These are phyloP conservation scores for Lipomyces orientalis DNA, from an alignment of 805 yeast genomes.

Conservation along the genomic window DNA sequence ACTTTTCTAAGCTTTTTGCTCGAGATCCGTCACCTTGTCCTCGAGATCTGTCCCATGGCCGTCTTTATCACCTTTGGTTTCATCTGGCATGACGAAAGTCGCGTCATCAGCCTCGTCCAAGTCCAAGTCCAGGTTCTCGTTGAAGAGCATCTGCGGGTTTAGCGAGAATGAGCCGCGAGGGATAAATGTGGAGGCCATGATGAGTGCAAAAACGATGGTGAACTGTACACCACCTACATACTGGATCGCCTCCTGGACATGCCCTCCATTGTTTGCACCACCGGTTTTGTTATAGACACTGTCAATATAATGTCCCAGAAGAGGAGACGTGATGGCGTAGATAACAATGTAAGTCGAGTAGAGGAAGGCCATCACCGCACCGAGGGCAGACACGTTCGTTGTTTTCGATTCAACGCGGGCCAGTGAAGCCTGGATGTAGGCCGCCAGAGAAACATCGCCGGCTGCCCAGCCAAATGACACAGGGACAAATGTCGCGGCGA, in stretches of 20 bases:
- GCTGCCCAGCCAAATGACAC: background rate
- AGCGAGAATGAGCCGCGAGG: background rate
- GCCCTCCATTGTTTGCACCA: background rate
- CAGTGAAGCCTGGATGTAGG: background rate
- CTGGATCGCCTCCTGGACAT: background rate
- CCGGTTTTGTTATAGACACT: background rate
- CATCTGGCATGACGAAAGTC: background rate
- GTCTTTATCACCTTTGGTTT: background rate
- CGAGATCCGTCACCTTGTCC: background rate
- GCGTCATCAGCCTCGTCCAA: background rate
- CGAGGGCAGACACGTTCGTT: background rate
- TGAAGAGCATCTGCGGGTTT: background rate
- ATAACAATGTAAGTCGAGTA: background rate
- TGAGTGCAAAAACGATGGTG: background rate
- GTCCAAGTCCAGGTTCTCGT: background rate
- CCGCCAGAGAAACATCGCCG: background rate
- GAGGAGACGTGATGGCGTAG: too few species aligned
- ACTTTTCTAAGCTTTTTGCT: too few species aligned
- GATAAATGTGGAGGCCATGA: background rate
- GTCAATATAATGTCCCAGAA: too few species aligned
- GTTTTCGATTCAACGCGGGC: slow-evolving; percentile 1
- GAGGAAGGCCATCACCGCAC: slow-evolving; percentile 1
- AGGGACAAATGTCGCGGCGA: background rate
- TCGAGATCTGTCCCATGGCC: background rate
- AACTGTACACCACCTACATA: background rate